Percentiles rank a stretch among this genome's conserved stretches.
Conservation (phyloP, 148 eudicot species). For the Chenopodium quinoa region DNA sequence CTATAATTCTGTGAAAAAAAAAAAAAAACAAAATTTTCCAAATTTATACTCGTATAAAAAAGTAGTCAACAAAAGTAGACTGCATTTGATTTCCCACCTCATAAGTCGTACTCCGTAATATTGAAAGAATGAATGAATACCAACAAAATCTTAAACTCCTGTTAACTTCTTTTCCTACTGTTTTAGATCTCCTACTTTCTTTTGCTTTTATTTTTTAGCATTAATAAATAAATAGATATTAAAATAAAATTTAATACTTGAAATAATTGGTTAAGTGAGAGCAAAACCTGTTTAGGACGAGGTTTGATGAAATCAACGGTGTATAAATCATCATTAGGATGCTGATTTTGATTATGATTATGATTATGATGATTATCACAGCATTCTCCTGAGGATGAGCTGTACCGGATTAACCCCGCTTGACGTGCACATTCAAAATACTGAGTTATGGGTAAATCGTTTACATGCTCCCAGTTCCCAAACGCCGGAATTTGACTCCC, state of each 20-base stretch:
- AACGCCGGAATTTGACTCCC: conserved; percentile 60
- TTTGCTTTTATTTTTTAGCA: neutral
- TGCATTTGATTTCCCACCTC: neutral
- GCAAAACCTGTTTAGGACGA: conserved; percentile 25
- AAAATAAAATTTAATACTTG: no score
- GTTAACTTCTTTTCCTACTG: conserved; percentile 9
- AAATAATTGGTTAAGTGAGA: no score
- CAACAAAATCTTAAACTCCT: neutral
- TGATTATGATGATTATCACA: conserved; percentile 2
- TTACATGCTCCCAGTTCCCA: conserved; percentile 70
- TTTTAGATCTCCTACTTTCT: neutral
- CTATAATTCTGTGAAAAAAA: no score
- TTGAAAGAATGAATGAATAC: no score
- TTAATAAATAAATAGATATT: no score
- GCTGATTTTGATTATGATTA: neutral
- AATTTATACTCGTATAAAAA: neutral
- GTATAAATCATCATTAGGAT: conserved; percentile 18
- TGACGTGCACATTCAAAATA: conserved; percentile 67
- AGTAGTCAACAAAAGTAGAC: neutral
- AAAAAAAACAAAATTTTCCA: neutral
- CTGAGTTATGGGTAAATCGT: conserved; percentile 70
- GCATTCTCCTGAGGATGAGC: conserved; percentile 45
- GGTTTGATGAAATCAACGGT: conserved; percentile 13
- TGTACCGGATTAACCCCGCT: conserved; percentile 60
- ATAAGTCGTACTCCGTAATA: no score